Base-by-base conservation (phyloP, 495 filamentous ascomycete species). In the Penicillium coprophilum region DNA sequence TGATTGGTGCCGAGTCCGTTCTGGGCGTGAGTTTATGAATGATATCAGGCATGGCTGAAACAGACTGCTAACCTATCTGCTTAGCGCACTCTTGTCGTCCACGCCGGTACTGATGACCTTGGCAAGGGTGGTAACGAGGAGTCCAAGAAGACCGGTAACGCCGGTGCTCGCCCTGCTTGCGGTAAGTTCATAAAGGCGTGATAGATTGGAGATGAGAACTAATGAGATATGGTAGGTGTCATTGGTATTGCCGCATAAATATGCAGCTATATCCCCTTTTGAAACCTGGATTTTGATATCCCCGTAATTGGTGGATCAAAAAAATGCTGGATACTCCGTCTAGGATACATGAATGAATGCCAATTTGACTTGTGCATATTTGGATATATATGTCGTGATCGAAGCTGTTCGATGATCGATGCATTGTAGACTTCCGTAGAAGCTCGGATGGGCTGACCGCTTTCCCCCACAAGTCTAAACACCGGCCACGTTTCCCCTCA, bases 131-230 rank as follows among this genome's bases (percentile, higher is more conserved):
- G 80, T 48, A 83, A 89, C 76, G 87, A 90, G 79, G 90, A 96
- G 83, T 95, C 91, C 66, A 90, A 94, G 79, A 96, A 92, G 84
- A 98, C 95, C 47, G 95, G 94, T 59, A 97, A 97, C 72, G 95
- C 93, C 71, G 94, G 94, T 60, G 66, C 75, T 53, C 89, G 94
- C 64, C 94, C 93, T 63, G 95, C 94, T 69, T 98, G 94, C 76
- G 94, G 93, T 85, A 83, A 72, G 82, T 77, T 41, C 44, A 51
- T 51, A 24, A 40, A 17, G 24, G 15, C 6, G 34, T 48, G 7
- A 9, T 31, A 30, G 34, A 36, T 40, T 45, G 50, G 28, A 43
- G 30, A 24, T 46, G 34, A 27, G 50, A 55, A 51, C 12, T 48
- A 19, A 59, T 24, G 4, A 40, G 8, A 49, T 45, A 24, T 39